Evolutionary conservation across 352 stramenopile species (phyloP), one percentile per base, ranked within the genome.

Genomic region (Pythium apleroticum): DNA sequence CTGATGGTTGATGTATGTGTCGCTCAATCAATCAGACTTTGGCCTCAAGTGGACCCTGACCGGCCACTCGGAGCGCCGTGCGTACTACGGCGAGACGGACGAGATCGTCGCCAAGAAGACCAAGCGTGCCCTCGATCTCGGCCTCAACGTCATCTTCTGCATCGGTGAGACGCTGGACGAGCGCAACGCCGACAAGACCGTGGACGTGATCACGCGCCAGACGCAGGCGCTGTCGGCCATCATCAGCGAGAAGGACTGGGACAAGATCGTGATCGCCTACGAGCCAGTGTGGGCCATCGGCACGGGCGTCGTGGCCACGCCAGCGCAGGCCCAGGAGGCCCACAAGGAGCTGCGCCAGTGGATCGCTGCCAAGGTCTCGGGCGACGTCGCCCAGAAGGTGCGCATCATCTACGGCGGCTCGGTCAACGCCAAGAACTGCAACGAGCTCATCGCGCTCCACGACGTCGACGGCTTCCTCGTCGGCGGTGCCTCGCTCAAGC

Each of bases 261-360:
- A 75, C 37, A 77, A 77, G 56, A 74, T 99, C 54, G 96, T 98
- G 49, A 93, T 99, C 72, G 97, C 96, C 20, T 98, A 99, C 72
- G 93, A 98, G 75, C 97, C 97, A 17, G 97, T 99, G 65, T 99
- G 97, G 97, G 97, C 97, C 31, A 99, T 99, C 74, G 97, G 96
- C 72, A 99, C 97, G 56, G 97, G 97, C 12, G 84, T 98, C 37
- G 97, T 97, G n/a, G 96, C 96, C 49, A 98, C 94, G 30, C 93
- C 96, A 4, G 94, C 96, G 67, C 96, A 98, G 77, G 97, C 97
- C 2, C 96, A 99, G 79, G 87, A 90, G 20, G 80, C 89, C 1
- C 92, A 98, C 78, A 86, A 96, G 68, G 91, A 93, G 60, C 65
- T 93, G 27, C 76, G 91, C 24, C 65, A 82, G 22, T 97, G 83